Evolutionary conservation across 1,284 basidiomycete genomes (phyloP), one percentile per base, ranked within the genome.

Genomic region (Cutaneotrichosporon cutaneum): DNA sequence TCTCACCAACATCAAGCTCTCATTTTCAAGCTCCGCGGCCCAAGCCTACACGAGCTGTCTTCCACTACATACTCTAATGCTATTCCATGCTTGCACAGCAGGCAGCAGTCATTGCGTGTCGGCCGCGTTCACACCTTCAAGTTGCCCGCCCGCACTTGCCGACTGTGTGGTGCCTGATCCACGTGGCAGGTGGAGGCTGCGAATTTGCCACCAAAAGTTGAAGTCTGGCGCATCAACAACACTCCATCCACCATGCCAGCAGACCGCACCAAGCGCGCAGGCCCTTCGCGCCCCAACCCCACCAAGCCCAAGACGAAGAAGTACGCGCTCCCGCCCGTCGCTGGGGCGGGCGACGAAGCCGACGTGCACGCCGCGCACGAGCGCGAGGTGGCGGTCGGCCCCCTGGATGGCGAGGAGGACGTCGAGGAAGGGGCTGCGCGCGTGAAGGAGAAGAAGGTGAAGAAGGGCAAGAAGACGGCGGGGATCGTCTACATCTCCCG

Each of bases 401-500:
- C 52, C 6, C 22, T 54, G 27, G 27, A 21, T 18, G 45, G 59
- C 58, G 57, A 73, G 72, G 61, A 71, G 70, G 62, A 59, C 54
- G n/a, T n/a, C n/a, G 47, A 73, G 63, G 58, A 63, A 52, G 13
- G 42, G 67, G 10, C 70, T 69, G 13, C 77, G 36, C 5, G 2
- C 1, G 36, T 39, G 9, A 30, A n/a, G n/a, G 26, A 10, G 48
- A 7, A 33, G 16, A 33, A 33, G 51, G 30, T 36, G 36, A 63
- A 58, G 42, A 58, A 60, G 57, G 73, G 70, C 60, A 71, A 71
- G 63, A 60, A 59, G 9, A 71, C 71, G 7, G 76, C 90, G 42
- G 95, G 92, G 0, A 88, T 99, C 62, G 82, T 99, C 53, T 99
- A 98, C 79, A 92, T 99, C 59, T 96, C 93, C 18, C 85, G 95